Evolutionary conservation across 441 rosid genomes (phyloP), one percentile per base, ranked within the genome.

Genomic region (Breynia disticha): DNA sequence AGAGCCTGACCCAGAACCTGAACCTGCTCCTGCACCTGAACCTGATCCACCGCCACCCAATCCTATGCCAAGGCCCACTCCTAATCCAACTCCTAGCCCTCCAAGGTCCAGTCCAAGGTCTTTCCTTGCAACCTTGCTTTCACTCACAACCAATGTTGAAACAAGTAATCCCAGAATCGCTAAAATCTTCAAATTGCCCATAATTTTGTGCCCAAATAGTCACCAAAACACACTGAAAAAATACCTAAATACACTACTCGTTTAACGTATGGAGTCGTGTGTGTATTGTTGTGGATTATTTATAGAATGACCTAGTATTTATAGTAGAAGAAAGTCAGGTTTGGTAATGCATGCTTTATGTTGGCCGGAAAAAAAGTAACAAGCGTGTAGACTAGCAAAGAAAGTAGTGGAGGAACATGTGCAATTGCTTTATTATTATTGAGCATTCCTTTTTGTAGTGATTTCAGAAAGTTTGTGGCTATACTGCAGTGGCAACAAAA

Each of bases 31-130:
- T 11, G 85, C 73, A 45, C 86, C 84, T 0, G 78, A 71, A 0
- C 83, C 77, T 0, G 84, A 75, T 11, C 86, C 84, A 42, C 83
- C 67, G 3, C 86, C 86, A 52, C 87, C 87, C 7, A 84, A 41
- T 21, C 90, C 87, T 39, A 76, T 50, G 18, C 87, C 90, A 32
- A 79, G 6, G 16, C 91, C 87, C 19, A 67, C 55, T 35, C 83
- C 90, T 19, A 79, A 18, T 35, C 77, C 82, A 19, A 71, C 57
- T 44, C 84, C 81, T 50, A 78, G 54, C 52, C 87, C 86, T 2
- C 84, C 86, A 43, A 78, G 82, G 70, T 82, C 83, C 16, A 82
- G 16, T 11, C 82, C 86, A 56, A 79, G 67, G 66, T 79, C 83
- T 65, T 79, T 79, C 45, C 86, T 68, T 17, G 74, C 86, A 58